Base-by-base conservation (phyloP, 2,329 filamentous ascomycete genomes). In the Tympanopsis confertula region DNA sequence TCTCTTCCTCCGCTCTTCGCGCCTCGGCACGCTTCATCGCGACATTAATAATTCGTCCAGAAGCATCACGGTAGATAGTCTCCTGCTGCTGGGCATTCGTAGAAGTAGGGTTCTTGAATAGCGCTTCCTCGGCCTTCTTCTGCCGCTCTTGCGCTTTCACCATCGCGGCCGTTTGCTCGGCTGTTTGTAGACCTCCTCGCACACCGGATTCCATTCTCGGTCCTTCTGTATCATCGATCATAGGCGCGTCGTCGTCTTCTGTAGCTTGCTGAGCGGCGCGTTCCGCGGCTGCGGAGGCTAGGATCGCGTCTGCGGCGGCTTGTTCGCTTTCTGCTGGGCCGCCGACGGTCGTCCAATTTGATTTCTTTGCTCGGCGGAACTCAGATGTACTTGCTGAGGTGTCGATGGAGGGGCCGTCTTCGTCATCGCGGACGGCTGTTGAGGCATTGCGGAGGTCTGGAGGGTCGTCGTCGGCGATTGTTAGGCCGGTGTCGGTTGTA, bases 11-110 rank as follows among this genome's bases (percentile, higher is more conserved):
- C 36, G 69, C 70, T 29, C 65, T 63, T 5, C 74, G 63, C 37
- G 71, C 66, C 51, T 80, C 76, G 28, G 73, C 75, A 32, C 75
- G 65, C 57, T 78, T 79, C 70, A 78, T 76, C 13, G 71, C 71
- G n/a, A 81, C 69, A 39, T 81, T 79, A 50, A 81, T 78, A 43
- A 79, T 72, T 17, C 76, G 66, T 5, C 76, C 76, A 5, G 66
- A 72, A 7, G 76, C 76, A 50, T 81, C 76, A 46, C 76, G 70
- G 47, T 81, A 81, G 35, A 80, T 77, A 1, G 75, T 80, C 51
- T 79, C 73, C 46, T 69, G 63, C 17, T 56, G 61, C 35, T 61
- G 54, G 0, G 56, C 61, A 30, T 56, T 57, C 32, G 57, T 51
- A 36, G 48, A 54, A 26, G 47, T 48, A 13, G 45, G 42, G 47